A percentile compares a stretch with the other conserved stretches of the same genome.
These are phyloP conservation scores for Quercus ilex DNA, from an alignment of 306 rosid species.

Conservation along the genomic window DNA sequence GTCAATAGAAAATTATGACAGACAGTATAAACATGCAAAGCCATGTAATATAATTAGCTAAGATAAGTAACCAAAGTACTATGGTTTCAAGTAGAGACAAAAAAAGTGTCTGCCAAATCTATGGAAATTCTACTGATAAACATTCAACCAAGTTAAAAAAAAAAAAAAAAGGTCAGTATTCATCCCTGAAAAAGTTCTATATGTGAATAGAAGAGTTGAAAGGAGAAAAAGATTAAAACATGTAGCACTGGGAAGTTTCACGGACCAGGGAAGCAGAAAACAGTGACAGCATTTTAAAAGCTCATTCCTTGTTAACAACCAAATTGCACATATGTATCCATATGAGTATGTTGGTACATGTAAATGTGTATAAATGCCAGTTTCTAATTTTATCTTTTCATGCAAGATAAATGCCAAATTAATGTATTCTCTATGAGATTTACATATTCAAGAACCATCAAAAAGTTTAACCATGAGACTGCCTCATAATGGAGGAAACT, in stretches of 20 bases:
- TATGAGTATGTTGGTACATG: neutral
- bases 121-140: neutral
- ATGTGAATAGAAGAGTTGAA: neutral
- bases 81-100: neutral
- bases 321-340: neutral
- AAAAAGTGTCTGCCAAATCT: neutral
- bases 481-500: conserved; percentile 7
- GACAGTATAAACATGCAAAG: neutral
- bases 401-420: conserved; percentile 21
- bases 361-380: conserved; percentile 4
- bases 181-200: neutral
- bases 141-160: neutral
- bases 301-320: neutral
- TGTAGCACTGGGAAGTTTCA: too few species aligned
- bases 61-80: too few species aligned
- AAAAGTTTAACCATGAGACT: conserved; percentile 26
- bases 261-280: too few species aligned
- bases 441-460: neutral
- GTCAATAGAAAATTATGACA: neutral
- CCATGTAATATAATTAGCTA: too few species aligned
- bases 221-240: too few species aligned
- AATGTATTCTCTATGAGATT: neutral
- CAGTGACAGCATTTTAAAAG: neutral
- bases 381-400: conserved; percentile 17
- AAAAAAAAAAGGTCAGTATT: neutral